Percentiles rank a stretch among this genome's conserved stretches.
Evolutionary conservation across 2,329 filamentous ascomycete species (phyloP).

Genomic region (Talaromyces sp.): DNA sequence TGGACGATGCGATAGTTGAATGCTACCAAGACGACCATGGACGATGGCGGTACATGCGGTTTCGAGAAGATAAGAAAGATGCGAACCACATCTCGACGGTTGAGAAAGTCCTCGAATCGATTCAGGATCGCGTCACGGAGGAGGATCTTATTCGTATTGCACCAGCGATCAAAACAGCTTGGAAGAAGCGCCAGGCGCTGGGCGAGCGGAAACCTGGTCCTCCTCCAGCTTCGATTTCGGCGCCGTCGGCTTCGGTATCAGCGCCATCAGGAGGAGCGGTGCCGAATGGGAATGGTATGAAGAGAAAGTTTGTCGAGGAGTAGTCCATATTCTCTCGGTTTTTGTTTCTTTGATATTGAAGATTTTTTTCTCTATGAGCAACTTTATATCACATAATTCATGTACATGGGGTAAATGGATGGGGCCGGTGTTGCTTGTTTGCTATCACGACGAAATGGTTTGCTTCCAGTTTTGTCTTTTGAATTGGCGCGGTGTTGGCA

Average conservation of each 20-base stretch:
- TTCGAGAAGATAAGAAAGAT: conserved; percentile 87
- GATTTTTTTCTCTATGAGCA: conserved; percentile 14
- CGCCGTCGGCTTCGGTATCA: conserved; percentile 4
- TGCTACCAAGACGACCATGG: conserved; percentile 73
- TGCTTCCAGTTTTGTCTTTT: neutral
- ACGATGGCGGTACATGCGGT: conserved; percentile 81
- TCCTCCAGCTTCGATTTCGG: conserved; percentile 23
- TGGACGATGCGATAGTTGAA: conserved; percentile 88
- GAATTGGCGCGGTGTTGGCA: neutral
- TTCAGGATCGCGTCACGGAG: conserved; percentile 78
- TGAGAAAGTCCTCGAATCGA: conserved; percentile 82
- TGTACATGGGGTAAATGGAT: conserved; percentile 3
- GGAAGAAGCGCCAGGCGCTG: conserved; percentile 63
- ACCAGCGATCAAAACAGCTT: conserved; percentile 69
- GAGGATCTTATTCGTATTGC: conserved; percentile 71
- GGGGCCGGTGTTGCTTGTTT: neutral
- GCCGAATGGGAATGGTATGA: conserved; percentile 34
- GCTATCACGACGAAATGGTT: neutral
- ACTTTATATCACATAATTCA: neutral
- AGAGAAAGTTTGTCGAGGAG: conserved; percentile 40
- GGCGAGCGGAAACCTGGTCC: conserved; percentile 15
- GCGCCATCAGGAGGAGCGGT: conserved; percentile 24
- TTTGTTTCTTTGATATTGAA: conserved; percentile 4
- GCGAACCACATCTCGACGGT: conserved; percentile 87
- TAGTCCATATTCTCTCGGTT: conserved; percentile 20